Evolutionary conservation across 1,139 yeast genomes (phyloP), one percentile per base, ranked within the genome.

Genomic region (Sugiyamaella grinbergsii): DNA sequence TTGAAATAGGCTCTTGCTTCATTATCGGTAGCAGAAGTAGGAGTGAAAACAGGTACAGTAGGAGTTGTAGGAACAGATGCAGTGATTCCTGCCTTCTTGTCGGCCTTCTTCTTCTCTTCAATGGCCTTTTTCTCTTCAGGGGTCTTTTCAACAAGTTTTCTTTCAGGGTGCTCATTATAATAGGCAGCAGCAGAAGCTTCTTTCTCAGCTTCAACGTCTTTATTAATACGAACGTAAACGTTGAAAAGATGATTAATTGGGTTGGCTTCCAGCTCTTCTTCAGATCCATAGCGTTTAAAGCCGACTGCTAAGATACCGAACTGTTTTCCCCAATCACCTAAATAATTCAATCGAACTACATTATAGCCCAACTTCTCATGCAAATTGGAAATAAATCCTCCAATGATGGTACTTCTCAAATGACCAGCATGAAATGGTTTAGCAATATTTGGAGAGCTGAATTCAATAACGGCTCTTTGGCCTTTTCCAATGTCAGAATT

Each of bases 401-500:
- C 99, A 68, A 93, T 93, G 67, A 93, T 93, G 34, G 99, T 93
- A 38, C 96, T 88, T 74, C 99, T 84, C 72, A 93, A 82, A 71
- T 93, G 99, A 53, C 99, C 99, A 54, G 99, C 99, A 67, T 93
- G 99, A 85, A 93, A 93, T 11, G 98, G 98, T 72, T 93, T 93
- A 59, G 99, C 99, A 66, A 93, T 93, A 70, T 93, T 93, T 60
- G 99, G 99, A 42, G 98, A 91, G 3, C 97, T 89, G 66, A 94
- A 93, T 71, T 93, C 99, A 60, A 94, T 79, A 47, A 90, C 66
- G 20, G 85, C 76, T 62, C 77, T 86, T 72, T 93, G 85, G 59
- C 83, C 84, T 39, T 73, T 73, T 47, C 95, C 97, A 52, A 88
- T 65, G 45, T 91, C 86, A 59, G 85, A 75, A 49, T 82, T 72